phyloP scores from a whole-genome alignment of 139 green algal genomes.

The Deuterostichococcus epilithicus region DNA sequence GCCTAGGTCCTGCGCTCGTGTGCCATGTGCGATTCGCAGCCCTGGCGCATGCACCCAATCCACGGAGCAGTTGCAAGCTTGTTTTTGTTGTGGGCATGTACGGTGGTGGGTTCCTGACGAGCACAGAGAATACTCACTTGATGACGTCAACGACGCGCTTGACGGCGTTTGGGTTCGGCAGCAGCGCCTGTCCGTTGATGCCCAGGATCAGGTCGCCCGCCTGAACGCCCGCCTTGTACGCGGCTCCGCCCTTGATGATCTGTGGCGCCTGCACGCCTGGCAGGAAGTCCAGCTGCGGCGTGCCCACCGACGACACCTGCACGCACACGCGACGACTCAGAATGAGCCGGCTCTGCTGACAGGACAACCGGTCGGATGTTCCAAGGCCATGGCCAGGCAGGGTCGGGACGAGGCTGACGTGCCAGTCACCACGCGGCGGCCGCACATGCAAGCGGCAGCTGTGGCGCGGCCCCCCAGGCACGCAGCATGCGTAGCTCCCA shows the following conservation, averaged over 20 bases:
- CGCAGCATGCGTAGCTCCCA: no score
- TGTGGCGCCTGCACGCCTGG: constrained; percentile 73
- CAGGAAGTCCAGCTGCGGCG: constrained; percentile 56
- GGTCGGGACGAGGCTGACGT: no score
- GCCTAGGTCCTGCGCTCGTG: no score
- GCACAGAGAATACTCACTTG: constrained; percentile 20
- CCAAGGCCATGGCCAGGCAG: not conserved
- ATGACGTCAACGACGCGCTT: constrained; percentile 60
- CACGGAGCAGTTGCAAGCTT: no score
- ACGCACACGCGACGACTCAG: not conserved
- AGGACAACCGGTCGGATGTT: no score
- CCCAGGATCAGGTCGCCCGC: constrained; percentile 70
- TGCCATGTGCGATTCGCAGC: no score
- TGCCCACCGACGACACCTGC: constrained; percentile 71
- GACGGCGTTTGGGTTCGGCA: constrained; percentile 29
- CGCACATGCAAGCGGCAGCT: no score
- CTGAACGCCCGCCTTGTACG: constrained; percentile 59
- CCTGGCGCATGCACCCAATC: no score
- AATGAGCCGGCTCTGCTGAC: not conserved
- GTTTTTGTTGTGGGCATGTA: no score
- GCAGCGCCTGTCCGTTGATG: constrained; percentile 47
- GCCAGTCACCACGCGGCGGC: no score
- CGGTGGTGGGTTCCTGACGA: no score
- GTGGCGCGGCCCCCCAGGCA: no score
- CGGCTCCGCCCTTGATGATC: constrained; percentile 45